Conservation (phyloP, 352 stramenopile genomes). For the Globisporangium sylvaticum region DNA sequence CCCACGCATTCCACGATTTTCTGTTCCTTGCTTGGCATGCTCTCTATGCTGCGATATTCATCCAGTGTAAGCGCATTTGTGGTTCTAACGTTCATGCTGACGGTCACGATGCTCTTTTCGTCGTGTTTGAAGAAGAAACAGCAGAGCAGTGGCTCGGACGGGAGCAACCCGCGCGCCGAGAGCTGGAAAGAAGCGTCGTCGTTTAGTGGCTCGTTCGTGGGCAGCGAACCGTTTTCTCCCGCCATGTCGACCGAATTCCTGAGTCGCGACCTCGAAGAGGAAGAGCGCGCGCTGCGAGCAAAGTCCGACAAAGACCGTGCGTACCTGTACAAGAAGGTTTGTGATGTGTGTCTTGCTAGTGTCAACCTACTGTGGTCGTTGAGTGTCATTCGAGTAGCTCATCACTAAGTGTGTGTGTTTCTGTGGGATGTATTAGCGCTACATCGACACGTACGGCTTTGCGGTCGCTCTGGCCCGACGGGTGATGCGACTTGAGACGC, state of each 20-base stretch:
- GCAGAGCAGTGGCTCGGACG: constrained; percentile 9
- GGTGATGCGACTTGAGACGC: constrained; percentile 40
- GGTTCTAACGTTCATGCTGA: constrained; percentile 3
- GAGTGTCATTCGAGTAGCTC: neutral
- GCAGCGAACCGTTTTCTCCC: constrained; percentile 28
- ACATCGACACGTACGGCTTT: constrained; percentile 66
- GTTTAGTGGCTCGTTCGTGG: constrained; percentile 23
- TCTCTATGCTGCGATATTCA: neutral
- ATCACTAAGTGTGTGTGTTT: neutral
- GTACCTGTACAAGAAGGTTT: constrained; percentile 75
- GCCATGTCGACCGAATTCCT: constrained; percentile 54
- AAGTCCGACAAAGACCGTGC: constrained; percentile 60
- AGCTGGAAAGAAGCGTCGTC: constrained; percentile 11
- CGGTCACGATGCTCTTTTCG: neutral
- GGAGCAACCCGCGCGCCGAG: neutral
- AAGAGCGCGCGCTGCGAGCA: constrained; percentile 46
- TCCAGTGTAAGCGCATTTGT: constrained; percentile 5
- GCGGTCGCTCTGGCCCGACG: constrained; percentile 43
- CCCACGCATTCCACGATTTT: neutral
- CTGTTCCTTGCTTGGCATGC: neutral
- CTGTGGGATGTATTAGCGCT: constrained; percentile 33
- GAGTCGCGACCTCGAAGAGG: constrained; percentile 51
- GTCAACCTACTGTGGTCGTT: neutral
- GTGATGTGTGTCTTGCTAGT: neutral
- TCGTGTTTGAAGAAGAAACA: constrained; percentile 3